These are phyloP conservation scores for Boletus insuetus DNA, from an alignment of 768 basidiomycete species.

Conservation along the genomic window DNA sequence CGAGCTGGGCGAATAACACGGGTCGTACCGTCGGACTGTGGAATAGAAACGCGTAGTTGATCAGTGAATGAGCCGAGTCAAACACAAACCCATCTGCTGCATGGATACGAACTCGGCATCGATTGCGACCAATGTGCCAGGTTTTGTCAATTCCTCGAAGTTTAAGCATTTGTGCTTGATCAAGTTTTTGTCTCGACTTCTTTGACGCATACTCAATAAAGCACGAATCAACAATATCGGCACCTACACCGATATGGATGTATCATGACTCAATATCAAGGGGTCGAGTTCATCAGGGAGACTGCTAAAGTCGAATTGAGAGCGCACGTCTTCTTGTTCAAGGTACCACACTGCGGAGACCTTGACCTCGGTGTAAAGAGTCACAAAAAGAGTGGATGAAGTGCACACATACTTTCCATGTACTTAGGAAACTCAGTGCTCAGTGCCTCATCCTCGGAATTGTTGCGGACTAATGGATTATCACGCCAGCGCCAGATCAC, in stretches of 20 bases:
- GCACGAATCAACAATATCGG: neutral
- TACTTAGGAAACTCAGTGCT: constrained; percentile 81
- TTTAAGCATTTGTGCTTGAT: constrained; percentile 78
- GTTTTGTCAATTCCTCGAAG: constrained; percentile 74
- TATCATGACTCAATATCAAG: constrained; percentile 78
- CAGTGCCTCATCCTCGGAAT: constrained; percentile 83
- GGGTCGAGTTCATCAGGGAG: constrained; percentile 69
- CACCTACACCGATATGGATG: constrained; percentile 80
- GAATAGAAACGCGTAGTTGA: neutral
- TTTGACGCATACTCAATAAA: constrained; percentile 27
- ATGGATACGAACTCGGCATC: constrained; percentile 98
- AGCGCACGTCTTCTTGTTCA: constrained; percentile 65
- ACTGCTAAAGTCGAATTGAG: constrained; percentile 57
- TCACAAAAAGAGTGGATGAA: neutral
- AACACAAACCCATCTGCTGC: constrained; percentile 63
- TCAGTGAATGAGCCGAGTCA: neutral
- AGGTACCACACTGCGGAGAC: constrained; percentile 89
- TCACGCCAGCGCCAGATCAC: too few relatives aligned
- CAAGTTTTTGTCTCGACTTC: constrained; percentile 68
- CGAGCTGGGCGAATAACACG: constrained; percentile 90
- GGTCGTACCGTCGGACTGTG: constrained; percentile 89
- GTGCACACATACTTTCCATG: constrained; percentile 77
- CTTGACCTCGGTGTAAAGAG: constrained; percentile 38
- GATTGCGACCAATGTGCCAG: constrained; percentile 89
- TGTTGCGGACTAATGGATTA: constrained; percentile 79